Base-by-base conservation (phyloP, 495 filamentous ascomycete genomes). In the Daldinia bambusicola region DNA sequence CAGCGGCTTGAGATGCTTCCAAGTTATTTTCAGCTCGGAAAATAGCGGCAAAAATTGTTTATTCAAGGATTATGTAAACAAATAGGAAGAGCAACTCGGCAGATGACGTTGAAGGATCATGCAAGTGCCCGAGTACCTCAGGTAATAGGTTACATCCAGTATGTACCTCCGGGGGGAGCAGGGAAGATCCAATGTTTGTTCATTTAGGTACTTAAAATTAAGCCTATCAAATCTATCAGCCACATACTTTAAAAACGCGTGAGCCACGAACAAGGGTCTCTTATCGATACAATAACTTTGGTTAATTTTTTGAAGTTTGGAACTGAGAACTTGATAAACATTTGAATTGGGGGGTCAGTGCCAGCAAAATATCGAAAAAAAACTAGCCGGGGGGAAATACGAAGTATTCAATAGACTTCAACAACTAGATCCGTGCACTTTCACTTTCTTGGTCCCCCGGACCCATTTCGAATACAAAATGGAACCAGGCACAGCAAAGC, bases 401-500 rank as follows among this genome's bases (percentile, higher is more conserved):
- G 26, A 55, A 31, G 31, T 10, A 13, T 40, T 18, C 26, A 26
- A 26, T 26, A 26, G 22, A 22, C n/a, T 45, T 53, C 22, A 12
- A 62, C 67, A 9, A 56, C 48, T 0, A 61, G 31, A 56, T 68
- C 58, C 32, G 48, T 55, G 12, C 20, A 30, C 41, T 41, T 12
- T 14, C 4, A 16, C 14, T 53, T 61, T 26, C 56, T 50, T 30
- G 22, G 4, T 13, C 20, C 16, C 67, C 67, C 20, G 16, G 4
- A 12, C 13, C 10, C 4, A 9, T 45, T 45, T 12, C 2, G 9
- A 55, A 45, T 51, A 50, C 45, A 76, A 20, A 34, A 85, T 85
- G 83, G 82, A 83, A 55, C 64, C 75, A 10, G 73, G 51, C 22
- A 77, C 79, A 26, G 73, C 84, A 34, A 88, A 88, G 66, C 76